Evolutionary conservation across 768 basidiomycete genomes (phyloP).

Genomic region (Amanita rubescens): DNA sequence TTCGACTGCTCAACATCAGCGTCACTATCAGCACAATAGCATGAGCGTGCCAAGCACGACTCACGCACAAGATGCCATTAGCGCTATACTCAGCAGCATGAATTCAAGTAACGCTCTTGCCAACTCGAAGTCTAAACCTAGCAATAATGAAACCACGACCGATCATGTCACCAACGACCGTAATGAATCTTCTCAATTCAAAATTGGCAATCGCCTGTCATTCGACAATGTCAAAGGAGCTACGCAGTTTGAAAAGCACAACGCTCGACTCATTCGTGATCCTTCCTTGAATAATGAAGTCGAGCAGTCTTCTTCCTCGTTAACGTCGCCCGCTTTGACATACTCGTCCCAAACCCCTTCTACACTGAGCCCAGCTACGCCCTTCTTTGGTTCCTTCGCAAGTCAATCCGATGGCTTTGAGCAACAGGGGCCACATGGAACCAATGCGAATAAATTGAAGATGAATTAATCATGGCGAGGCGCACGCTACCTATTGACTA

Average conservation of each 20-base stretch:
- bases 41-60: conserved; percentile 31
- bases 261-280: background rate
- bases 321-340: conserved; percentile 62
- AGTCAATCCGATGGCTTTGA: conserved; percentile 25
- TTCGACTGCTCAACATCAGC: conserved; percentile 20
- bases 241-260: conserved; percentile 3
- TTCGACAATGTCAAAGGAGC: conserved; percentile 3
- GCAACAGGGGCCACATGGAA: background rate
- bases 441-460: conserved; percentile 1
- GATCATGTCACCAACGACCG: conserved; percentile 2
- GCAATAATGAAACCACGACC: conserved; percentile 4
- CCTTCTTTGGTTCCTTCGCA: conserved; percentile 59
- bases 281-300: conserved; percentile 16
- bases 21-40: conserved; percentile 42
- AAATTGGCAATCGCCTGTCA: conserved; percentile 1
- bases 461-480: too few species aligned
- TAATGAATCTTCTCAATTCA: background rate
- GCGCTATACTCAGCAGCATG: conserved; percentile 2
- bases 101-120: background rate
- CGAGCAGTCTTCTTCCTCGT: conserved; percentile 39
- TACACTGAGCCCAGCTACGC: conserved; percentile 64
- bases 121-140: conserved; percentile 6
- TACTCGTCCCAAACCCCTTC: conserved; percentile 60
- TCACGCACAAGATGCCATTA: conserved; percentile 3
- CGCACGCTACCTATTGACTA: background rate